A percentile compares a stretch with the other conserved stretches of the same genome.
Evolutionary conservation across 345 rosid genomes (phyloP).

Genomic region (Populus nigra): DNA sequence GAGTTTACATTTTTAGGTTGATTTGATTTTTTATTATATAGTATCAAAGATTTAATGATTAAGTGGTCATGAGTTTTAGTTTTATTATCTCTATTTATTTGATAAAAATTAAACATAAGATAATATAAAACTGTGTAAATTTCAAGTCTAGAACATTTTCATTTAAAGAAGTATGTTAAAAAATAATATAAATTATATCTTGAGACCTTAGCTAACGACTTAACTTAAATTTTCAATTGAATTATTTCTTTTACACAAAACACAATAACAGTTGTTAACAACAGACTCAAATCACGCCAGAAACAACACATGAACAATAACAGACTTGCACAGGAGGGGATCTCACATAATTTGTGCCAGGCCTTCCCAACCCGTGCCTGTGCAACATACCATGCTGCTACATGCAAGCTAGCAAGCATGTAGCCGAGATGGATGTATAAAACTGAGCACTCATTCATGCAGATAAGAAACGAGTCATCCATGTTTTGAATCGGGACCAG

Average conservation of each 20-base stretch:
- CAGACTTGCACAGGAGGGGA: background rate
- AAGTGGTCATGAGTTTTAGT: no score
- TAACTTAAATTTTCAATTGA: no score
- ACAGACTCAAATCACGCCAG: background rate
- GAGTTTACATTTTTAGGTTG: no score
- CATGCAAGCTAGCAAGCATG: background rate
- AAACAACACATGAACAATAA: background rate
- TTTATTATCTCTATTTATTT: no score
- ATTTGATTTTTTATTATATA: no score
- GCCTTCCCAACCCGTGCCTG: background rate
- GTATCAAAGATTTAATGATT: no score
- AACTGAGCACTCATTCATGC: background rate
- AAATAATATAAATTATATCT: no score
- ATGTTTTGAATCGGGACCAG: constrained; percentile 88
- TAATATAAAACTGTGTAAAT: no score
- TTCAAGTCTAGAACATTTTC: no score
- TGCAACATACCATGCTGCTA: background rate
- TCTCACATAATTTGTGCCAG: background rate
- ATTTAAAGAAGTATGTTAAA: no score
- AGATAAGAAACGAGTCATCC: constrained; percentile 52
- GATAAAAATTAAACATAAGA: no score
- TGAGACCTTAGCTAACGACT: no score
- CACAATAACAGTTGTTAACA: background rate
- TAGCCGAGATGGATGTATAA: background rate
- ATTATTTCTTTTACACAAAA: background rate